These are phyloP conservation scores for Arthrobotrys sinensis DNA, from an alignment of 2,329 filamentous ascomycete genomes.

Conservation along the genomic window DNA sequence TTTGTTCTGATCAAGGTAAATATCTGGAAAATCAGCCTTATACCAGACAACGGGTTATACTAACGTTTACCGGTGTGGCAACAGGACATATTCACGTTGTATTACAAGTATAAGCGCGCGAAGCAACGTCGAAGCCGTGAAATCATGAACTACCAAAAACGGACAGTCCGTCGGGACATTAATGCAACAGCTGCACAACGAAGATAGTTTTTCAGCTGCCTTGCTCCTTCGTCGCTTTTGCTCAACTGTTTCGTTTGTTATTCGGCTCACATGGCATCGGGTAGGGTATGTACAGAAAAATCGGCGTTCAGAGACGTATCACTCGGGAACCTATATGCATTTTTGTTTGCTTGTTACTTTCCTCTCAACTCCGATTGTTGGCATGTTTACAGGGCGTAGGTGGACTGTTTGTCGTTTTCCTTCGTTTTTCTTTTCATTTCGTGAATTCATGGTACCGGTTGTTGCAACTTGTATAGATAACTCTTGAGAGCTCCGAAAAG, in stretches of 20 bases:
- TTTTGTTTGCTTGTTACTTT: slow-evolving; percentile 35
- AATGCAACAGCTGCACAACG: slow-evolving; percentile 36
- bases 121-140: slow-evolving; percentile 73
- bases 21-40: slow-evolving; percentile 9
- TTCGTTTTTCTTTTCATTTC: slow-evolving; percentile 18
- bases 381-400: slow-evolving; percentile 7
- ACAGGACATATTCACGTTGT: slow-evolving; percentile 74
- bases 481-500: slow-evolving; percentile 11
- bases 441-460: not conserved
- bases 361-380: slow-evolving; percentile 33
- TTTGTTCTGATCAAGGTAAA: slow-evolving; percentile 84
- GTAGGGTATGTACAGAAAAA: slow-evolving; percentile 46
- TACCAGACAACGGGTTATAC: slow-evolving; percentile 8
- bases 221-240: slow-evolving; percentile 65
- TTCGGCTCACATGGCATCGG: slow-evolving; percentile 38
- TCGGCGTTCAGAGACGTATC: slow-evolving; percentile 54
- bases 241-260: slow-evolving; percentile 65
- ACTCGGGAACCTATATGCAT: slow-evolving; percentile 33
- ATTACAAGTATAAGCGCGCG: slow-evolving; percentile 76
- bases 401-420: slow-evolving; percentile 16
- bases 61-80: slow-evolving; percentile 42
- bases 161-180: slow-evolving; percentile 17
- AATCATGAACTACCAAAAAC: slow-evolving; percentile 70
- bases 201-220: slow-evolving; percentile 37
- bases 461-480: slow-evolving; percentile 14